phyloP scores from a whole-genome alignment of 352 stramenopile species.

The Aphanomyces cochlioides region DNA sequence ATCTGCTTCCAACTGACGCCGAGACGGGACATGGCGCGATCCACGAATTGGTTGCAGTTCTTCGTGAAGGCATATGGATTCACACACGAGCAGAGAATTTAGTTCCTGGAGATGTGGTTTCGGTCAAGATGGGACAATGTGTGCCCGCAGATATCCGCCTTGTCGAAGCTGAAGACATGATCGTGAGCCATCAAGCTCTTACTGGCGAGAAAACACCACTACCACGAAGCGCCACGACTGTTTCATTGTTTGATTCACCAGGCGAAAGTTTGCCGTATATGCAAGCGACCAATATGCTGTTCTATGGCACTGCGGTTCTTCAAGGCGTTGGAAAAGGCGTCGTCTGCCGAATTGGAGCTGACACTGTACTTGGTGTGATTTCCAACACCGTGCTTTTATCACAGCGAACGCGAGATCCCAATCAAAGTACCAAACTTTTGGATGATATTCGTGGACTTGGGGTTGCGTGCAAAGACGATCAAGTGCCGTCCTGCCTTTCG shows the following conservation, averaged over 20 bases:
- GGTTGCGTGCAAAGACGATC: slow-evolving; percentile 43
- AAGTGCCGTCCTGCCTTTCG: slow-evolving; percentile 33
- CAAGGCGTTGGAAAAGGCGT: slow-evolving; percentile 46
- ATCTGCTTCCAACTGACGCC: slow-evolving; percentile 46
- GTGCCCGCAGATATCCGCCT: slow-evolving; percentile 51
- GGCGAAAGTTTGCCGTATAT: slow-evolving; percentile 43
- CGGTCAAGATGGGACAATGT: slow-evolving; percentile 47
- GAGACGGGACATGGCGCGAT: slow-evolving; percentile 48
- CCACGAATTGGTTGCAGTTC: slow-evolving; percentile 53
- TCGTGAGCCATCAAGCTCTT: slow-evolving; percentile 43
- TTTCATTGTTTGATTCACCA: slow-evolving; percentile 48
- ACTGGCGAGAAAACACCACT: slow-evolving; percentile 29
- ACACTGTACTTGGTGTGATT: slow-evolving; percentile 47
- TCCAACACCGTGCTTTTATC: slow-evolving; percentile 38
- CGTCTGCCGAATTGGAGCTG: slow-evolving; percentile 45
- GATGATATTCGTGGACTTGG: slow-evolving; percentile 46
- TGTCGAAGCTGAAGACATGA: slow-evolving; percentile 48
- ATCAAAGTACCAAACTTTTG: slow-evolving; percentile 36
- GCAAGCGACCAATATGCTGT: slow-evolving; percentile 48
- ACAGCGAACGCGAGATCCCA: slow-evolving; percentile 33
- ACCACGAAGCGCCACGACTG: slow-evolving; percentile 34
- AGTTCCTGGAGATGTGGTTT: slow-evolving; percentile 46
- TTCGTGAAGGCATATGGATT: slow-evolving; percentile 52
- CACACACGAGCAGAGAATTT: slow-evolving; percentile 56
- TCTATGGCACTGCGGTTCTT: slow-evolving; percentile 49